Evolutionary conservation across 1,139 yeast species (phyloP).

Genomic region (Debaryomyces psychrophilus): DNA sequence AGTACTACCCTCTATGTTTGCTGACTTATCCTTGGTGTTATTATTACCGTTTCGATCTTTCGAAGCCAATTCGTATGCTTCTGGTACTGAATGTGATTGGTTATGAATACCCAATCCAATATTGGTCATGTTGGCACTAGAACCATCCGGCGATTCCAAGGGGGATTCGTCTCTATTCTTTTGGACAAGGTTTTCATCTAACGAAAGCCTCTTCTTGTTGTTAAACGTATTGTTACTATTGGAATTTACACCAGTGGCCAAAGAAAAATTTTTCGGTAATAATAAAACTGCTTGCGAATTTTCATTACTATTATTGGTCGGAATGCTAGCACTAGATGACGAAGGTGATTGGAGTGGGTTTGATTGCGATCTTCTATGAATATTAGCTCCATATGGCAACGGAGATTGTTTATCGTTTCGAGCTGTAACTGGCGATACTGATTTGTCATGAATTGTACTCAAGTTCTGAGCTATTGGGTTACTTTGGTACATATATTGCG

Average conservation of each 20-base stretch:
- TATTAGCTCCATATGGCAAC: slow-evolving; percentile 5
- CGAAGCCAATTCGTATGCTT: neutral
- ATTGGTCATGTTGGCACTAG: slow-evolving; percentile 24
- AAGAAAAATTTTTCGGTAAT: slow-evolving; percentile 49
- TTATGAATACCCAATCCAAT: slow-evolving; percentile 22
- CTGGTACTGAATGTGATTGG: slow-evolving; percentile 5
- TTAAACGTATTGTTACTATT: slow-evolving; percentile 7
- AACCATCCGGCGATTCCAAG: slow-evolving; percentile 16
- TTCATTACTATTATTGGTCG: slow-evolving; percentile 13
- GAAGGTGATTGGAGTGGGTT: slow-evolving; percentile 38
- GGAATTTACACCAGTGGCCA: slow-evolving; percentile 24
- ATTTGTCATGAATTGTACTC: slow-evolving; percentile 28
- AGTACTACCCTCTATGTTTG: neutral
- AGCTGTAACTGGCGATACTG: slow-evolving; percentile 32
- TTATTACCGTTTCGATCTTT: slow-evolving; percentile 1
- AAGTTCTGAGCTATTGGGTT: slow-evolving; percentile 14
- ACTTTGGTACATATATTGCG: slow-evolving; percentile 24
- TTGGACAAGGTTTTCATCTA: slow-evolving; percentile 32
- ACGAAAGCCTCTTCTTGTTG: slow-evolving; percentile 30
- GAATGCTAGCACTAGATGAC: slow-evolving; percentile 11
- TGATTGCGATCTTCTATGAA: slow-evolving; percentile 39
- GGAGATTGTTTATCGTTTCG: slow-evolving; percentile 21
- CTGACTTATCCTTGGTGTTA: neutral
- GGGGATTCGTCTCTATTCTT: slow-evolving; percentile 15
- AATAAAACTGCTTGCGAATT: slow-evolving; percentile 44